Evolutionary conservation across 78 protist genomes (phyloP), one percentile per base, ranked within the genome.

Genomic region (Anaeramoeba flamelloides): DNA sequence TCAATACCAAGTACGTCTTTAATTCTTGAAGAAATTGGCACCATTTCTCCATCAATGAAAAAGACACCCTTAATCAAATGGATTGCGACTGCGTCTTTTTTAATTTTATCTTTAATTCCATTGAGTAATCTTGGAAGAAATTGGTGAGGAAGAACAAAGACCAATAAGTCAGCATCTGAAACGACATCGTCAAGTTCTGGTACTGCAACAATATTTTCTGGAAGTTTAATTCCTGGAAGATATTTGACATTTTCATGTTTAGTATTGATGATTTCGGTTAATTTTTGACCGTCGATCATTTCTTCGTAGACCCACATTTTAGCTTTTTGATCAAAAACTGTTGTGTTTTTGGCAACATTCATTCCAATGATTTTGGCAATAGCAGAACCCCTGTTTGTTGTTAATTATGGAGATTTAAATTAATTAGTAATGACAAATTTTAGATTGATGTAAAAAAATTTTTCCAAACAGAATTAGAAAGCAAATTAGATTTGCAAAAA

Each of bases 231-330:
- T 22, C 87, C 91, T 26, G 87, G 85, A 69, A 89, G 78, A 77
- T 89, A 89, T 83, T 85, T 85, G 22, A 40, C 84, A 74, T 89
- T 89, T 77, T 85, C 89, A 74, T 86, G 87, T 8, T 36, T 33
- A 22, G 1, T 1, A 78, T 89, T 89, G 82, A 89, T 86, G 37
- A 80, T 86, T 30, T 86, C 84, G 17, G 87, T 81, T 12, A 89
- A 87, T 78, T 83, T 83, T 17, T 74, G 74, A 2, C 91, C 91
- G 12, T 84, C 37, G 17, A 84, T 37, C 36, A n/a, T 32, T 75
- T 88, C 91, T 78, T 88, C 91, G 39, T 33, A 88, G 36, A 85
- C 86, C 86, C 86, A 88, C 91, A 88, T 85, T n/a, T 8, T 40
- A 41, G 41, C 82, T 37, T 79, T 76, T 22, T 75, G 38, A 12